These are phyloP conservation scores for Phytomonas sp. DNA, from an alignment of 208 protist species.

Conservation along the genomic window DNA sequence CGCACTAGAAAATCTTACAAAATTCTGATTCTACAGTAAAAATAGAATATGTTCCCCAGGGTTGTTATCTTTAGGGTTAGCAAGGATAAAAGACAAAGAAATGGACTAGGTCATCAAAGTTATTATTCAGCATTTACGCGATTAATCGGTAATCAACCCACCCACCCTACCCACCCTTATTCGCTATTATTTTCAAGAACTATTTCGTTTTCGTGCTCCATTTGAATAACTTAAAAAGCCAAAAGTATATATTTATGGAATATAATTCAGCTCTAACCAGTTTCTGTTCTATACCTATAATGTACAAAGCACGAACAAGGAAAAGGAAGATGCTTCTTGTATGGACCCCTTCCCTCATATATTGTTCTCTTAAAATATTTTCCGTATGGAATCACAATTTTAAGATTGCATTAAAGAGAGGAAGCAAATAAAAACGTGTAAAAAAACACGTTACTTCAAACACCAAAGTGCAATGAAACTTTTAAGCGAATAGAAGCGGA, in stretches of 20 bases:
- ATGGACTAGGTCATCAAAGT: neutral
- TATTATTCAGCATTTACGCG: slow-evolving; percentile 5
- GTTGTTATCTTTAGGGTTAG: neutral
- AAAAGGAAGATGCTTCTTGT: neutral
- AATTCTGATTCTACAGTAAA: slow-evolving; percentile 1
- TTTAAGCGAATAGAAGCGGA: neutral
- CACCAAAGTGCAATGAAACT: neutral
- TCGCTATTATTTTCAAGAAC: neutral
- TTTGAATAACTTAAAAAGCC: neutral
- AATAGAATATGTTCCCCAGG: slow-evolving; percentile 8
- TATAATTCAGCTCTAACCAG: neutral
- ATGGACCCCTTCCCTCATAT: neutral
- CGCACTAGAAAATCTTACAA: neutral
- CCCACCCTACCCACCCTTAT: neutral
- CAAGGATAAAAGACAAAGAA: slow-evolving; percentile 7
- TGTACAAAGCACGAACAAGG: neutral
- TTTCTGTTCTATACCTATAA: neutral
- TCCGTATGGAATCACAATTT: neutral
- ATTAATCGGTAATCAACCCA: neutral
- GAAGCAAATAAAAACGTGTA: slow-evolving; percentile 10
- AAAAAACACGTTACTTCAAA: slow-evolving; percentile 6
- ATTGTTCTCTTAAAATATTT: neutral
- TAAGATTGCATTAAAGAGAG: neutral
- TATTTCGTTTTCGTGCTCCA: neutral
- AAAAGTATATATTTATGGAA: neutral